Base-by-base conservation (phyloP, 176 grass and related monocot genomes). In the Neostapfia colusana region DNA sequence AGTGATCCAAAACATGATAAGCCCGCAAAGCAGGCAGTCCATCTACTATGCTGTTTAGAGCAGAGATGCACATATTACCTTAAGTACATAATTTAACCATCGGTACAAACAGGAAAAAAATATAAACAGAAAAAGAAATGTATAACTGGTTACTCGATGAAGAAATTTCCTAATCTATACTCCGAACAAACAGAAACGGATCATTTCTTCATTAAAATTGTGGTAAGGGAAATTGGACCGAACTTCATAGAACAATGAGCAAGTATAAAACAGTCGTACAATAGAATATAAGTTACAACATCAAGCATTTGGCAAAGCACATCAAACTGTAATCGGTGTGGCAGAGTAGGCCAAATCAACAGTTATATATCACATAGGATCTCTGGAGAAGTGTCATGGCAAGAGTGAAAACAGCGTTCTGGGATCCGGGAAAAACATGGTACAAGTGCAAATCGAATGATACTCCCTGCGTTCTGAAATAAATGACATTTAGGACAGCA, bases 1-100 rank as follows among this genome's bases (percentile, higher is more conserved):
- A 91, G 89, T 1, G 83, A 91, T 81, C 92, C 92, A 21, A 95
- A 95, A 82, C 92, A 95, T 37, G 92, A 82, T 70, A 95, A 70
- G 40, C 88, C 85, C 16, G 84, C 75, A 71, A 95, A 86, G 79
- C 92, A 95, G 77, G 83, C 89, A 71, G 62, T 46, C 92, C 92
- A 95, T 89, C 89, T 84, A 65, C 67, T 91, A 65, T 43, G 71
- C 89, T 91, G 86, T 75, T 37, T 56, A 81, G 27, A 75, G 56
- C 24, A 78, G 10, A 85, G 62, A 80, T 76, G 42, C 24, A 42
- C 38, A 28, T 62, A 35, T 77, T 49, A 81, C 75, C 35, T 26
- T 25, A 83, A 72, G 13, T 10, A 53, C 56, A 83, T 54, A 40
- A 35, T 21, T 67, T 42, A 57, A 14, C 7, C 58, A 16, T n/a